Evolutionary conservation across 1,284 basidiomycete species (phyloP).

Genomic region (Afroboletus lepidellus): DNA sequence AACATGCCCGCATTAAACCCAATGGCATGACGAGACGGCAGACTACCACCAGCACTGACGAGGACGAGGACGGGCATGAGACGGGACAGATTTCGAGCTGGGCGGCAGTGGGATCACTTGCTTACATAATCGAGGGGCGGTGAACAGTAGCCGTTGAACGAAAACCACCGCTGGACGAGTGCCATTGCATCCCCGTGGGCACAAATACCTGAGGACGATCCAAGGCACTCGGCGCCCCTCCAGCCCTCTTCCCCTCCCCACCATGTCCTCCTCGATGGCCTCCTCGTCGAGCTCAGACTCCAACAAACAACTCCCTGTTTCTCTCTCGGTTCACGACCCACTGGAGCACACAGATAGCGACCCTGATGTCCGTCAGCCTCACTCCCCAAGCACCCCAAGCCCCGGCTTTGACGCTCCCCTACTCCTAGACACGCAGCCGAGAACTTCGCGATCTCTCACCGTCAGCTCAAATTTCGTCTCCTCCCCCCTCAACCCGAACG

Average conservation of each 20-base stretch:
- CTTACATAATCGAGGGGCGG: constrained; percentile 14
- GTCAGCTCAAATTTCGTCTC: constrained; percentile 39
- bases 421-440: constrained; percentile 15
- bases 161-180: constrained; percentile 1
- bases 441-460: constrained; percentile 32
- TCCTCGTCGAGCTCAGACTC: neutral
- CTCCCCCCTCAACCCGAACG: constrained; percentile 50
- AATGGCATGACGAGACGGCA: no score
- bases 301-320: neutral
- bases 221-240: constrained; percentile 1
- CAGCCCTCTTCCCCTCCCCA: neutral
- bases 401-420: constrained; percentile 16
- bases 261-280: constrained; percentile 9
- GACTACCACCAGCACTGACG: neutral
- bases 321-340: neutral
- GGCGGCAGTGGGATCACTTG: neutral
- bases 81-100: no score
- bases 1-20: no score
- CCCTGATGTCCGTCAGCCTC: constrained; percentile 1
- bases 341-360: constrained; percentile 13
- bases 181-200: neutral
- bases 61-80: neutral
- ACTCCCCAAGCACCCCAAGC: constrained; percentile 24
- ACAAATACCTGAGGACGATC: constrained; percentile 3
- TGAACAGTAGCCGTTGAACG: neutral